These are phyloP conservation scores for Akanthomyces dipterigenus DNA, from an alignment of 2,329 filamentous ascomycete species.

Conservation along the genomic window DNA sequence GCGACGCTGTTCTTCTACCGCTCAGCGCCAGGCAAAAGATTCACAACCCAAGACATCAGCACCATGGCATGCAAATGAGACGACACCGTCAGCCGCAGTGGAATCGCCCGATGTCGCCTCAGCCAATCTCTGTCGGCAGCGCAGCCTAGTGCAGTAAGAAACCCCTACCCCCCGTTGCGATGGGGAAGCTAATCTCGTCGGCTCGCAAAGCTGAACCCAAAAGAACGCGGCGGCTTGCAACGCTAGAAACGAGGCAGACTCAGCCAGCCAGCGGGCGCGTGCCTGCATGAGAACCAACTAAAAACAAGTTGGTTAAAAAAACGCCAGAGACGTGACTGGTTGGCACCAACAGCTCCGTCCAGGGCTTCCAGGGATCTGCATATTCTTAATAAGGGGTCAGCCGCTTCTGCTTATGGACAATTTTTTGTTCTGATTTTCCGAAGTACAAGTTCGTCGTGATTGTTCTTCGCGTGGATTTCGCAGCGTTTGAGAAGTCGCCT, in stretches of 20 bases:
- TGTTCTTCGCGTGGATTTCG: too few relatives aligned
- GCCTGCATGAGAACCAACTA: neutral
- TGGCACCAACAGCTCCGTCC: neutral
- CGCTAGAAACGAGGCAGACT: neutral
- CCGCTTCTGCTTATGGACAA: neutral
- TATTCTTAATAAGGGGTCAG: neutral
- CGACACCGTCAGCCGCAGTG: slow-evolving; percentile 3
- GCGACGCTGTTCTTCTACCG: too few relatives aligned
- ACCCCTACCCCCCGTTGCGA: neutral
- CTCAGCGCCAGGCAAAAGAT: too few relatives aligned
- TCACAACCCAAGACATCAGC: too few relatives aligned
- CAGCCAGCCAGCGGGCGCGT: neutral
- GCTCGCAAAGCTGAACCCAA: neutral
- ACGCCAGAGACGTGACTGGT: neutral
- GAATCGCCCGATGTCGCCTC: neutral
- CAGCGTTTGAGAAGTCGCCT: too few relatives aligned
- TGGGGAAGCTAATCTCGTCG: slow-evolving; percentile 5
- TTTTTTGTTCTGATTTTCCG: too few relatives aligned
- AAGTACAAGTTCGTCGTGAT: too few relatives aligned
- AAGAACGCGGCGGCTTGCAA: too few relatives aligned
- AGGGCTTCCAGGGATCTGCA: neutral
- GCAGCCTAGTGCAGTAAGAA: neutral
- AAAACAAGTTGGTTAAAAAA: neutral
- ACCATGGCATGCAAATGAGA: neutral
- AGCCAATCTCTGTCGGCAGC: neutral